Base-by-base conservation (phyloP, 805 yeast genomes). In the Wickerhamomyces xylosicus region DNA sequence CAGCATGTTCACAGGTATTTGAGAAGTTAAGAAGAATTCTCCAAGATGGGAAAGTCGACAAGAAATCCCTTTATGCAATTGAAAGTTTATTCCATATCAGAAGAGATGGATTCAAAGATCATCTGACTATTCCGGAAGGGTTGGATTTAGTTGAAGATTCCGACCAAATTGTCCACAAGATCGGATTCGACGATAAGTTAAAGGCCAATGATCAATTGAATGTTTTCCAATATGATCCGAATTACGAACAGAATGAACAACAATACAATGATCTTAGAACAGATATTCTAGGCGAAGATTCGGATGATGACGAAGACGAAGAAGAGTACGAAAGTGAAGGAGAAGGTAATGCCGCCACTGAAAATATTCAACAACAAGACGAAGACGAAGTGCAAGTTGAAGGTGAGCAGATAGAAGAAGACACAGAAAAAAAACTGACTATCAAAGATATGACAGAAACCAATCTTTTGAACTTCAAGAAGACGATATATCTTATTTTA, bases 401-500 rank as follows among this genome's bases (percentile, higher is more conserved):
- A 13, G 47, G 3, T 3, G 27, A 49, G 2, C 53, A 44, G 25
- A 60, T 50, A 3, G 36, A 41, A 20, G 57, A 46, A 9, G 46
- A 38, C 8, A 49, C 48, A 4, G 11, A 35, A 31, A 20, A 46
- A 21, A 20, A 13, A 14, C 16, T 13, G 31, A 15, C 47, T 28
- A 37, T 79, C 32, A 64, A 66, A 32, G 96, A 89, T 56, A 59
- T 81, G 66, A 83, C 95, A 0, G 80, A 80, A 35, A 61, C 78
- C 0, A 74, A 74, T 19, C 58, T 78, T 22, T 64, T 77, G 2
- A 75, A 77, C 37, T 76, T 77, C 47, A 85, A 85, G 48, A 85
- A 85, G 49, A 72, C 72, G 2, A 81, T 90, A 2, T 90, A 90
- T 50, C 62, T 89, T 21, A 80, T 90, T 0, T 64, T 92, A 9